These are phyloP conservation scores for Aristolochia contorta DNA, from an alignment of 164 flowering plant species.

Conservation along the genomic window DNA sequence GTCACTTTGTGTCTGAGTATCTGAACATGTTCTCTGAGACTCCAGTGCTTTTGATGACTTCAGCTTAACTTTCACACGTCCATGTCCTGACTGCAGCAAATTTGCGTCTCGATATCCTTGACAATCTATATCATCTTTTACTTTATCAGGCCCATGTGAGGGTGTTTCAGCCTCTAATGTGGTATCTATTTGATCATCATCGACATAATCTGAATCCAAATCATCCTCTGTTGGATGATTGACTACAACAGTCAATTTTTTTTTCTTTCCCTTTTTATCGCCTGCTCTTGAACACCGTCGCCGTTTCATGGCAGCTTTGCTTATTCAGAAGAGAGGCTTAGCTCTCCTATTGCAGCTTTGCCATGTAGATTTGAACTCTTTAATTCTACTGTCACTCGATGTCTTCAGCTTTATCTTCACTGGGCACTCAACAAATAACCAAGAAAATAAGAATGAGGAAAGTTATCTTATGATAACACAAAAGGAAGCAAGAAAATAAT, in stretches of 20 bases:
- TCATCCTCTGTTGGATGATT: conserved; percentile 28
- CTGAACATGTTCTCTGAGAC: conserved; percentile 30
- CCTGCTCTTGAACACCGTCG: conserved; percentile 39
- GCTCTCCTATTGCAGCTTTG: no score
- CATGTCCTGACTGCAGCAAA: conserved; percentile 36
- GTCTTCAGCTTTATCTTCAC: no score
- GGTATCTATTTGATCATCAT: conserved; percentile 25
- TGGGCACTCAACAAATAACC: no score
- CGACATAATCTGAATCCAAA: conserved; percentile 31
- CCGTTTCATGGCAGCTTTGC: conserved; percentile 50
- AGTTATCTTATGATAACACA: no score
- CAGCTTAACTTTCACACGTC: conserved; percentile 80
- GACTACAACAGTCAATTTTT: conserved; percentile 16
- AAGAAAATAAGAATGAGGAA: no score
- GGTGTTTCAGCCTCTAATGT: conserved; percentile 40
- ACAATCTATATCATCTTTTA: conserved; percentile 18
- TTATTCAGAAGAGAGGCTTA: no score
- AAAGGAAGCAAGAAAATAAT: no score
- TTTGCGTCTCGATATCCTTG: conserved; percentile 26
- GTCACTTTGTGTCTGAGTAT: conserved; percentile 49
- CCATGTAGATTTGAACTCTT: no score
- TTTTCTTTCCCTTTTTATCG: conserved; percentile 59
- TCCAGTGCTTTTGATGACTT: conserved; percentile 48
- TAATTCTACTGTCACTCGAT: no score
- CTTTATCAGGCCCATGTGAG: conserved; percentile 31